These are phyloP conservation scores for Xylaria sp. DNA, from an alignment of 2,329 filamentous ascomycete species.

Conservation along the genomic window DNA sequence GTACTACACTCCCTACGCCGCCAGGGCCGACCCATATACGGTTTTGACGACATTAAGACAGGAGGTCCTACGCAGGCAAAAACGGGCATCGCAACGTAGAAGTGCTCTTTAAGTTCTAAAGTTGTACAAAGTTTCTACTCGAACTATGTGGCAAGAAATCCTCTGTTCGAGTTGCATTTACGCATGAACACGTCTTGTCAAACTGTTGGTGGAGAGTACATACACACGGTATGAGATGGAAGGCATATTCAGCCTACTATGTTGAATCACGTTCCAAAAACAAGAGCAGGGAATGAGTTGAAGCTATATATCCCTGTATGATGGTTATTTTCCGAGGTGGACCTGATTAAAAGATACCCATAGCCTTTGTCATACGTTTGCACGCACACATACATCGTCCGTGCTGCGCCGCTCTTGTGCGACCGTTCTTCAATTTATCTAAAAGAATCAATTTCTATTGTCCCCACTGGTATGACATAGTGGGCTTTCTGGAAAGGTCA, in stretches of 20 bases:
- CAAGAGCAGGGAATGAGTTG: neutral
- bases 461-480: slow-evolving; percentile 7
- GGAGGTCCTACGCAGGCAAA: neutral
- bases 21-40: slow-evolving; percentile 66
- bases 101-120: neutral
- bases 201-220: neutral
- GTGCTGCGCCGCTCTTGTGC: neutral
- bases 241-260: neutral
- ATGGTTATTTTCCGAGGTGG: neutral
- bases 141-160: neutral
- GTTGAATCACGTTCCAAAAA: neutral
- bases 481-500: slow-evolving; percentile 4
- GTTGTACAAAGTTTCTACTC: neutral
- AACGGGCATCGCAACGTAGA: neutral
- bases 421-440: neutral
- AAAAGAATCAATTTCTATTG: slow-evolving; percentile 5
- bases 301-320: neutral
- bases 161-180: neutral
- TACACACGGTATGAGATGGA: neutral
- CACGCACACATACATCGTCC: neutral
- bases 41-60: slow-evolving; percentile 59
- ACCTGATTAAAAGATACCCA: slow-evolving; percentile 5
- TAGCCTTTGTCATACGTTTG: neutral
- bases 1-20: slow-evolving; percentile 63
- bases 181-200: neutral